Evolutionary conservation across 2,329 filamentous ascomycete species (phyloP), one percentile per base, ranked within the genome.

Genomic region (Aspergillus uvarum): DNA sequence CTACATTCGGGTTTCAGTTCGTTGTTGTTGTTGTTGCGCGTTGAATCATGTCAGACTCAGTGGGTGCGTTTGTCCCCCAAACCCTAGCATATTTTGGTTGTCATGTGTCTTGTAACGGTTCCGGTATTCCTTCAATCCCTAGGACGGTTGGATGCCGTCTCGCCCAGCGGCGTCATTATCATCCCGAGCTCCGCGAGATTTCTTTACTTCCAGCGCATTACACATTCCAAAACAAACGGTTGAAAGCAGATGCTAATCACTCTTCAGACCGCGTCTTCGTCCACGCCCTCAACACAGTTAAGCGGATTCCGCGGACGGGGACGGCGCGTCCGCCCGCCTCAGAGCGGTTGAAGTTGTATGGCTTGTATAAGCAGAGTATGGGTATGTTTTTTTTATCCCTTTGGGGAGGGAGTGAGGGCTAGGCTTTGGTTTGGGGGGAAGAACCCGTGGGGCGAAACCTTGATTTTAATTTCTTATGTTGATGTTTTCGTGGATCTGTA

Each of bases 281-380:
- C 76, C 94, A 99, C 86, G 95, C 95, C 66, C 89, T 99, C 77
- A 97, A 96, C 80, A 98, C 95, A 24, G 94, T 99, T 71, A 97
- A 97, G 79, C 96, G 96, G 79, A 96, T 99, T 69, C 91, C 91
- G 68, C 94, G 95, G 73, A 96, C 93, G 19, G 94, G 95, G 64
- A 92, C 92, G 55, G 87, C 91, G 64, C 89, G 95, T 63, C 95
- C 95, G 50, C 95, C 95, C 51, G 86, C 92, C 2, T 82, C 85
- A 62, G 93, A 96, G 72, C 89, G 95, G 59, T 83, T 99, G 68
- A 90, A 90, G 60, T 89, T 99, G 63, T 99, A 99, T 88, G 95
- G 95, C 65, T 84, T 99, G 67, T 99, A 99, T 81, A 99, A 99
- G 76, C 95, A 99, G 78, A 92, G 92, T 63, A 98, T 98, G 95